A percentile compares a stretch with the other conserved stretches of the same genome.
Evolutionary conservation across 1,139 yeast species (phyloP).

Genomic region (Keqinozyma sinolaborantium): DNA sequence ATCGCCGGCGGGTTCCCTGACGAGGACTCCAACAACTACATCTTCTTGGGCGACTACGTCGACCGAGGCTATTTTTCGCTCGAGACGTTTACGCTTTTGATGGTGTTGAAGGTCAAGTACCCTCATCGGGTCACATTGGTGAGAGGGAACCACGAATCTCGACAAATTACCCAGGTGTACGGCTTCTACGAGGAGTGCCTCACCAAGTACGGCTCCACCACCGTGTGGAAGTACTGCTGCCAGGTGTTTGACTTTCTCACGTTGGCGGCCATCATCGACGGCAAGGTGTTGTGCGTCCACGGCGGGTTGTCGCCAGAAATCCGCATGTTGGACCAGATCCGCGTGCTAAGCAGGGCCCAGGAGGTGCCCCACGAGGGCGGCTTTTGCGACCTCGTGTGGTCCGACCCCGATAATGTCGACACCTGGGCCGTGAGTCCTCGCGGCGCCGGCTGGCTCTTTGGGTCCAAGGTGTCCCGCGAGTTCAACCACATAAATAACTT

Average conservation of each 20-base stretch:
- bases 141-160: conserved; percentile 90
- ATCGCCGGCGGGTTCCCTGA: conserved; percentile 90
- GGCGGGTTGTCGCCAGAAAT: conserved; percentile 98
- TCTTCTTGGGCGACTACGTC: conserved; percentile 92
- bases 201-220: conserved; percentile 90
- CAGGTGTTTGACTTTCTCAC: conserved; percentile 94
- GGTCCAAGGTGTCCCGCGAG: conserved; percentile 87
- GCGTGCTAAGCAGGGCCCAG: conserved; percentile 95
- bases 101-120: conserved; percentile 86
- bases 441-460: conserved; percentile 98
- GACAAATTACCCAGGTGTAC: conserved; percentile 94
- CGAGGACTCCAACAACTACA: conserved; percentile 52
- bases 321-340: conserved; percentile 91
- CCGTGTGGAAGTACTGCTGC: conserved; percentile 97
- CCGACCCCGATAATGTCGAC: conserved; percentile 96
- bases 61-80: conserved; percentile 93
- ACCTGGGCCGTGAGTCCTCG: conserved; percentile 99
- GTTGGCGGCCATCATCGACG: conserved; percentile 91
- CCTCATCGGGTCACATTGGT: conserved; percentile 86
- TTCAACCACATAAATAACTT: conserved; percentile 91
- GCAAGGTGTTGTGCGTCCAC: conserved; percentile 89
- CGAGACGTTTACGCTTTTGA: conserved; percentile 86
- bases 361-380: conserved; percentile 99
- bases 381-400: conserved; percentile 95
- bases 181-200: conserved; percentile 91